These are phyloP conservation scores for Adansonia madagascariensis DNA, from an alignment of 441 rosid genomes.

Conservation along the genomic window DNA sequence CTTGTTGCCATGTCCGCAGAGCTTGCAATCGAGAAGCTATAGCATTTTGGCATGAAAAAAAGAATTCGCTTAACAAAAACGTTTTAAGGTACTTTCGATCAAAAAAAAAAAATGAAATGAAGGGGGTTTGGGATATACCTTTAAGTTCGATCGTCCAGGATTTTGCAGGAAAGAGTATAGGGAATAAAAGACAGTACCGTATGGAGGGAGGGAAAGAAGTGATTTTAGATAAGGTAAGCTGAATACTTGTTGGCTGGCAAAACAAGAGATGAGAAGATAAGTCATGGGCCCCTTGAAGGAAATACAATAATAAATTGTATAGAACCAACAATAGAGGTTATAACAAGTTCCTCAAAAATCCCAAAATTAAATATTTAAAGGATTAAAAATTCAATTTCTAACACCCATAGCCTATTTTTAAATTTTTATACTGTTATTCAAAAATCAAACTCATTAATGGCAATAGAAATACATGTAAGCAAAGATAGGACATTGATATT, in stretches of 20 bases:
- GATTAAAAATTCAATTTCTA: too few relatives aligned
- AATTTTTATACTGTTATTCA: too few relatives aligned
- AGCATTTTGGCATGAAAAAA: not conserved
- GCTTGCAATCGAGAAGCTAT: not conserved
- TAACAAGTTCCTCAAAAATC: too few relatives aligned
- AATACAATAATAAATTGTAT: too few relatives aligned
- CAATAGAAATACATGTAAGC: not conserved
- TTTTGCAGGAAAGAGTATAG: not conserved
- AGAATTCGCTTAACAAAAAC: not conserved
- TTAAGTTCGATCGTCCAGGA: not conserved
- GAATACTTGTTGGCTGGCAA: conserved; percentile 15
- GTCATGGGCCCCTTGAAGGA: not conserved
- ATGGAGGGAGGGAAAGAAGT: not conserved
- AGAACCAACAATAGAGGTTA: too few relatives aligned
- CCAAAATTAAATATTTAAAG: too few relatives aligned
- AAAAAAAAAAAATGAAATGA: not conserved
- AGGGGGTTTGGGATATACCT: not conserved
- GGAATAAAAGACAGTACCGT: not conserved
- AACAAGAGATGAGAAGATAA: not conserved
- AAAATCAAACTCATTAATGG: too few relatives aligned
- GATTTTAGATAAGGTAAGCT: conserved; percentile 17
- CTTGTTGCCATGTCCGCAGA: conserved; percentile 44
- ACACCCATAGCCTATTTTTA: too few relatives aligned
- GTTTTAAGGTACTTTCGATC: not conserved
- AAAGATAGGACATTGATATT: not conserved